Evolutionary conservation across 108 stramenopile genomes (phyloP), one percentile per base, ranked within the genome.

Genomic region (Fistulifera solaris): DNA sequence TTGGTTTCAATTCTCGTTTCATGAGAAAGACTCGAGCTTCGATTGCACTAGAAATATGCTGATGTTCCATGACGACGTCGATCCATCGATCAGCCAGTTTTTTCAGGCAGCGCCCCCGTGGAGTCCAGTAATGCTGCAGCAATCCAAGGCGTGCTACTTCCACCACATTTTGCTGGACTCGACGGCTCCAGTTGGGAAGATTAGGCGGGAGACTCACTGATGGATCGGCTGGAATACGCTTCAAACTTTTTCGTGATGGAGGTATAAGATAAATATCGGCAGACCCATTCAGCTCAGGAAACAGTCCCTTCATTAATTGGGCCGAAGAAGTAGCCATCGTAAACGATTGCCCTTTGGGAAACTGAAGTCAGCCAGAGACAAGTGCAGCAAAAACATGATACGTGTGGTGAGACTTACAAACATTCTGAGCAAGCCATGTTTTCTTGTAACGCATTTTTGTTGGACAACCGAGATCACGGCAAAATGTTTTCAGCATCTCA

Each of bases 361-460:
- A 55, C 17, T 7, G 16, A 18, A 5, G 40, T 13, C 4, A 40
- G 54, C 2, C 3, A 52, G 27, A 28, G 24, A 17, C 16, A 55
- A 16, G 16, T 17, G 5, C 18, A 55, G 10, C 18, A 21, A 14
- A 5, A 31, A 16, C 6, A 40, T 40, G 52, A 40, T 18, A 44
- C 35, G 23, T 6, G 28, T 38, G 11, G 8, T 8, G 2, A 59
- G 5, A 61, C 61, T 52, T 62, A 61, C 72, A 77, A 2, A 77
- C 44, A 11, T 24, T 18, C 48, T 53, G 24, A 14, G 71, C 64
- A 18, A 71, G 41, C 4, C 46, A 41, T 1, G 54, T 56, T 48
- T 77, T 77, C 58, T 73, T 76, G 49, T 41, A 71, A 58, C 68
- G 72, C 22, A 46, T 61, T 39, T 59, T 64, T 18, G 35, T 17